Evolutionary conservation across 2,329 filamentous ascomycete species (phyloP), one percentile per base, ranked within the genome.

Genomic region (Fusarium sp.): DNA sequence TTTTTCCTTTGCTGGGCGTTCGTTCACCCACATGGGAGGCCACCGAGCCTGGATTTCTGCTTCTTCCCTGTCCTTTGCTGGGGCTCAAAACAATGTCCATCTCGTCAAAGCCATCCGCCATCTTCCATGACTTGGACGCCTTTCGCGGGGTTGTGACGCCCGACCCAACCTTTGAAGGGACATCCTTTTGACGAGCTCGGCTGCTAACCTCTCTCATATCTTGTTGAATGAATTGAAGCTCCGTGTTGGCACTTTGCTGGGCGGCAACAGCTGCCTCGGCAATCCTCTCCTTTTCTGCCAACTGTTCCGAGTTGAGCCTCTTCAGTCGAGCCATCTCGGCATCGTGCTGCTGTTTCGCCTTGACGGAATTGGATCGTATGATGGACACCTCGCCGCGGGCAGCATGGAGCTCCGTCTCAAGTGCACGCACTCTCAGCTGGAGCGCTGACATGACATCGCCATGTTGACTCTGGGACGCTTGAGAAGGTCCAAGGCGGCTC

Each of bases 21-120:
- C 87, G 84, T 73, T 90, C 88, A 0, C 83, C 82, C 5, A 87
- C 80, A 24, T 85, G 82, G 16, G 82, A 79, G 4, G 86, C 84
- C 3, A 87, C 82, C 0, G 87, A 81, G 1, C 84, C 84, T 0
- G 81, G 80, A 62, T 85, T 70, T 80, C 85, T 74, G 73, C 73
- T 83, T 72, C 78, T 80, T 61, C 84, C 82, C 61, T 86, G 84
- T 1, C 84, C 85, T 75, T 89, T 90, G 77, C 82, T 87, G 1
- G 89, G 89, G 65, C 89, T 91, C 6, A 81, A 79, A 9, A 85
- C 84, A 64, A 90, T 84, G 70, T 91, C 89, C 72, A 90, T 84
- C 69, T 94, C 90, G 69, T 95, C 93, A 76, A 96, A 96, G 0
- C 94, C 94, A 81, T 96, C 94, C 2, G 92, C 88, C 59, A 93